Base-by-base conservation (phyloP, 768 basidiomycete genomes). In the Lanmaoa pseudosensibilis region DNA sequence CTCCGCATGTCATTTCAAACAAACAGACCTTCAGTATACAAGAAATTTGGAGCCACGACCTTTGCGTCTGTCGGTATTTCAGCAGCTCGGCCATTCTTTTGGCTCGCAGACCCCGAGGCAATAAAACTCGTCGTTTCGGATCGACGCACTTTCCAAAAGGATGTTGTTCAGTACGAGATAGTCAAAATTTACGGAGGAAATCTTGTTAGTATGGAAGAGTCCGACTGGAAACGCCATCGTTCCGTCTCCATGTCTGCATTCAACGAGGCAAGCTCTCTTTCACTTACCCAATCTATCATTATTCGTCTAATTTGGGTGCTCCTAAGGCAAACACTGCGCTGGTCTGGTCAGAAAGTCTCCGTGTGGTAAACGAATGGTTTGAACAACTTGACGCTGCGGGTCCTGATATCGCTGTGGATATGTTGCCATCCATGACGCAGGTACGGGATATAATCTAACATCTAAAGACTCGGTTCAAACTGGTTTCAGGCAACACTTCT, bases 191-290 rank as follows among this genome's bases (percentile, higher is more conserved):
- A 78, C 19, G 82, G 82, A 1, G 56, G 54, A 23, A 82, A 78
- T 60, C 52, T 83, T 4, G 61, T 82, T 25, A 73, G 76, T 5
- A 62, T 65, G 0, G 80, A 79, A 48, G 78, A 74, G 7, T 50
- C 73, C 0, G 74, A 77, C n/a, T 83, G 81, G 80, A 77, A 77
- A 47, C 70, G 78, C 2, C 80, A 81, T 57, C 72, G 79, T 41
- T 66, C 63, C 10, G 70, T 79, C 1, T 69, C 78, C 21, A 80
- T 77, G 51, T 75, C 78, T 11, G 81, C 81, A 0, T 83, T 83
- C 65, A 80, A 75, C 46, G 81, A 82, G 68, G 81, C 70, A 52
- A 46, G 65, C 46, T 16, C 12, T 30, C 12, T 25, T 19, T 39
- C 16, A 33, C 27, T n/a, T 16, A 10, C 16, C 16, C 30, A 16